Evolutionary conservation across 129 eudicot genomes (phyloP).

Genomic region (Erigeron canadensis): DNA sequence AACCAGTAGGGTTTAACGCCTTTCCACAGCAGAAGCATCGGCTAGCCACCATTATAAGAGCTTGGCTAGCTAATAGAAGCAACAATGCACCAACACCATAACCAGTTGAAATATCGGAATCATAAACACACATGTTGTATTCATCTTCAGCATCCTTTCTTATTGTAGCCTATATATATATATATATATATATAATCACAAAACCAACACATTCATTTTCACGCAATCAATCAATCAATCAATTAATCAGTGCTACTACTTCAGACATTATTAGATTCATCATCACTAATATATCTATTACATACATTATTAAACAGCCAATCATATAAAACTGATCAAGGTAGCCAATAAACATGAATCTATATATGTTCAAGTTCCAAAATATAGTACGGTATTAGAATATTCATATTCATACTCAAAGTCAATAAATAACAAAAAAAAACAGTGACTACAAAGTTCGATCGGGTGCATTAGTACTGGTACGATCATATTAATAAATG

Average conservation of each 20-base stretch:
- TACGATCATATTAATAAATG: too few species aligned
- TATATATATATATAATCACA: too few species aligned
- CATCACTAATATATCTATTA: not conserved
- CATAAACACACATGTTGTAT: constrained; percentile 62
- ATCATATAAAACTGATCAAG: not conserved
- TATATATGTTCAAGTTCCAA: not conserved
- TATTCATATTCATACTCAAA: not conserved
- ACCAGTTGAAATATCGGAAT: constrained; percentile 83
- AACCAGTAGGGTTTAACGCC: constrained; percentile 79
- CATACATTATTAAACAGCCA: not conserved
- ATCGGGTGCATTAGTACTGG: too few species aligned
- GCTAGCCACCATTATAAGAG: constrained; percentile 72
- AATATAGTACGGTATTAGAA: not conserved
- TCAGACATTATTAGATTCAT: too few species aligned
- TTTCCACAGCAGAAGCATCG: constrained; percentile 92
- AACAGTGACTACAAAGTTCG: too few species aligned
- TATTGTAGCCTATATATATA: constrained; percentile 59
- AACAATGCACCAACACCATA: constrained; percentile 88
- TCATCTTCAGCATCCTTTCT: constrained; percentile 42
- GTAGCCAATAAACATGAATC: not conserved
- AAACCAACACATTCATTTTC: not conserved
- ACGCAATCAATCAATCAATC: not conserved
- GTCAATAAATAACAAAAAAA: not conserved
- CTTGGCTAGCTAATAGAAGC: constrained; percentile 73
- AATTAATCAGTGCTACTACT: not conserved